phyloP scores from a whole-genome alignment of 2,329 filamentous ascomycete genomes.

The Lasiodiplodia sp. region DNA sequence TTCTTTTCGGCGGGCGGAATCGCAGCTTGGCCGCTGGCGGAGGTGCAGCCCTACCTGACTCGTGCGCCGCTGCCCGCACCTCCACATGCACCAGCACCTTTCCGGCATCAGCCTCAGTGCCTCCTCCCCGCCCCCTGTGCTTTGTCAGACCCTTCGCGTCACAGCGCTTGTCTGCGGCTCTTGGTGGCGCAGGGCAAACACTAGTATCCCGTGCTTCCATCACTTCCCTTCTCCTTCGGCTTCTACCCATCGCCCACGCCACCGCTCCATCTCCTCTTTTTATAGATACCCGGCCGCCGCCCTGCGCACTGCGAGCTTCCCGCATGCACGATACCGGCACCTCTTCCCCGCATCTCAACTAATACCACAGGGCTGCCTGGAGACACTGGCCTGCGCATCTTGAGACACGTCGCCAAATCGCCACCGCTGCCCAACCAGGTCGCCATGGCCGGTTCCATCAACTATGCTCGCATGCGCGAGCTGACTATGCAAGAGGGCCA shows the following conservation, averaged over 20 bases:
- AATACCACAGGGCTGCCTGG: not conserved
- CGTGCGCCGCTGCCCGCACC: not conserved
- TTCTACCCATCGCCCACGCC: not conserved
- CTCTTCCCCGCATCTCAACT: not conserved
- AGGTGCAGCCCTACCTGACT: constrained; percentile 4
- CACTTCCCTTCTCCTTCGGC: constrained; percentile 2
- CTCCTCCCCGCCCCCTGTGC: not conserved
- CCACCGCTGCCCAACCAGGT: constrained; percentile 6
- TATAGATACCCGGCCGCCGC: not conserved
- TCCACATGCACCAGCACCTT: not conserved
- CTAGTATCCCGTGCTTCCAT: not conserved
- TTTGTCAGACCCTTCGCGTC: constrained; percentile 13
- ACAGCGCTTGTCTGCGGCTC: not conserved
- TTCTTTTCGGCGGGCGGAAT: constrained; percentile 9
- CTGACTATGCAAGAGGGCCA: constrained; percentile 89
- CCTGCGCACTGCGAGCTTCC: not conserved
- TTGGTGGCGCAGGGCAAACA: not conserved
- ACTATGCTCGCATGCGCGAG: constrained; percentile 76
- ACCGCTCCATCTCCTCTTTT: not conserved
- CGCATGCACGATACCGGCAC: not conserved
- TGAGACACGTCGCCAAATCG: constrained; percentile 16
- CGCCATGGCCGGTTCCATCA: constrained; percentile 49
- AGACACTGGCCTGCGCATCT: not conserved
- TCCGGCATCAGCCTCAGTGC: constrained; percentile 7
- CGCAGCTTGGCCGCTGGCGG: not conserved